A percentile compares a stretch with the other conserved stretches of the same genome.
phyloP scores from a whole-genome alignment of 495 filamentous ascomycete genomes.

The Podospora anserina region DNA sequence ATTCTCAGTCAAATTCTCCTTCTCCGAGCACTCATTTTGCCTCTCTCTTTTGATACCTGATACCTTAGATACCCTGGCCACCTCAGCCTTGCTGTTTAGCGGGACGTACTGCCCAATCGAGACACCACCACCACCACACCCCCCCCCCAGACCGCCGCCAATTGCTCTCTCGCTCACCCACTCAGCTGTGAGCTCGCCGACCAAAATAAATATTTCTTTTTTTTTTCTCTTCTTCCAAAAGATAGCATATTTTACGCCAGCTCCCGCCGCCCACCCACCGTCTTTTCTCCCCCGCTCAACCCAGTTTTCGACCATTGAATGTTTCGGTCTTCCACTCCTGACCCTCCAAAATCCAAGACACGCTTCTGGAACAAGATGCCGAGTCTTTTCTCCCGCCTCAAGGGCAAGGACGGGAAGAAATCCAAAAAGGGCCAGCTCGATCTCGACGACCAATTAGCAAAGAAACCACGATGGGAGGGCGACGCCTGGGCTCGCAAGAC shows the following conservation, averaged over 20 bases:
- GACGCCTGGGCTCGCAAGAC: constrained; percentile 86
- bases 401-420: constrained; percentile 64
- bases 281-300: constrained; percentile 10
- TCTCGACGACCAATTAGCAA: constrained; percentile 48
- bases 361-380: constrained; percentile 42
- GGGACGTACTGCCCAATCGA: constrained; percentile 13
- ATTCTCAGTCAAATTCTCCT: background rate
- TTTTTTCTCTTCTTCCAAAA: constrained; percentile 14
- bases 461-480: constrained; percentile 71
- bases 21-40: constrained; percentile 10
- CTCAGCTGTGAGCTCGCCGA: constrained; percentile 19
- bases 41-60: constrained; percentile 21
- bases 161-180: constrained; percentile 14
- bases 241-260: constrained; percentile 13
- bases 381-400: constrained; percentile 71
- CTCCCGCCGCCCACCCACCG: constrained; percentile 9
- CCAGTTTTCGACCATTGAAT: constrained; percentile 16
- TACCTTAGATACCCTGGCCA: background rate
- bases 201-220: constrained; percentile 24
- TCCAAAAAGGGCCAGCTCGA: constrained; percentile 53
- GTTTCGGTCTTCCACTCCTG: constrained; percentile 21
- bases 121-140: constrained; percentile 7
- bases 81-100: background rate
- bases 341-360: constrained; percentile 22
- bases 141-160: background rate